phyloP scores from a whole-genome alignment of 225 moss, liverwort and hornwort species.

The Sphagnum contortum region DNA sequence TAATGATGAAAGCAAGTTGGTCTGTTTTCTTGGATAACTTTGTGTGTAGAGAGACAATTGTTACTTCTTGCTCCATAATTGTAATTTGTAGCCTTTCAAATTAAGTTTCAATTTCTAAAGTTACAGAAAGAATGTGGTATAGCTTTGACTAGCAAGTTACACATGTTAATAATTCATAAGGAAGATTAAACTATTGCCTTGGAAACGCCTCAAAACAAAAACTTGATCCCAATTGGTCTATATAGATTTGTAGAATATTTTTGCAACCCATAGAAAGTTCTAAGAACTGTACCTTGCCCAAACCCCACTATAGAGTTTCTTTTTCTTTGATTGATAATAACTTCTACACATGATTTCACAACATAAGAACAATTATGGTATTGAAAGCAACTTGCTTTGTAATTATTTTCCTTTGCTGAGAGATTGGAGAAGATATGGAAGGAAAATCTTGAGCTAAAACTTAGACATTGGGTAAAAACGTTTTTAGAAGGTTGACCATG shows the following conservation, averaged over 20 bases:
- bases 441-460: no score
- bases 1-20: conserved; percentile 57
- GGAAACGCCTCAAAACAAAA: no score
- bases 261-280: not conserved
- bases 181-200: not conserved
- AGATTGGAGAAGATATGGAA: no score
- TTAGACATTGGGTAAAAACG: no score
- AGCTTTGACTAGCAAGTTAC: not conserved
- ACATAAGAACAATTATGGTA: no score
- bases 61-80: conserved; percentile 35
- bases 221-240: no score
- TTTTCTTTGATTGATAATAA: conserved; percentile 28
- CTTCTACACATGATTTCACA: conserved; percentile 12
- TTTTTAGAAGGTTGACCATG: no score
- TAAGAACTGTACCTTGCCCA: conserved; percentile 22
- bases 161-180: not conserved
- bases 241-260: no score
- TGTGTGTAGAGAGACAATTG: conserved; percentile 28
- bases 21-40: conserved; percentile 53
- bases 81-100: conserved; percentile 36
- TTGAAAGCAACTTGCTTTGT: no score
- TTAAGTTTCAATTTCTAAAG: conserved; percentile 38
- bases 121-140: conserved; percentile 16
- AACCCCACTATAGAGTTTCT: conserved; percentile 21
- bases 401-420: no score